Evolutionary conservation across 352 stramenopile species (phyloP), one percentile per base, ranked within the genome.

Genomic region (Thalassiosira hispida): DNA sequence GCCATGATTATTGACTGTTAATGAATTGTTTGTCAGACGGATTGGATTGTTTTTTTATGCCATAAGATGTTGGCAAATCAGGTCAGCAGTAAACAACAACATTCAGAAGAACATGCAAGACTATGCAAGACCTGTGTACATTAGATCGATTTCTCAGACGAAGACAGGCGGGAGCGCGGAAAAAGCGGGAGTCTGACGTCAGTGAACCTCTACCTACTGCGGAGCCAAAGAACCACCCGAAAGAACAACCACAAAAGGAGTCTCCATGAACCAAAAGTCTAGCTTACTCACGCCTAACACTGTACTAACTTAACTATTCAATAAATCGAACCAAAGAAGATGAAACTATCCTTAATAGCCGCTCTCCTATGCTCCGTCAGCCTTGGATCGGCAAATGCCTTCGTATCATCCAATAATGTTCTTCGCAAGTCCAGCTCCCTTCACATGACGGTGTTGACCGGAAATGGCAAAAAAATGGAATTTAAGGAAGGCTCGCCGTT

Each of bases 401-500:
- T 86, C 49, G 22, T 81, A n/a, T 9, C 46, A 9, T 51, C 51
- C 20, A 73, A 57, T 23, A 68, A 59, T 64, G 11, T 9, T 38
- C 18, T 56, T 57, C 55, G 22, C 8, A 57, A 61, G n/a, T 80
- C 57, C 6, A 61, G 67, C 4, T 60, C 66, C 23, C 52, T 92
- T 20, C 55, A 85, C 8, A 92, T 92, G 87, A 93, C 87, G 22
- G 49, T 91, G 7, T 59, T 93, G 20, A 84, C 85, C 1, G 81
- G 83, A 27, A 77, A 76, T 16, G 70, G 73, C 6, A 90, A 93
- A 56, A 93, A 90, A 57, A 83, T 87, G 40, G 73, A 93, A 18
- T 81, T 91, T 31, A 80, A 82, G 33, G 60, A 83, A 27, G 87
- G 87, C 9, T 78, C 71, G 31, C 76, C 87, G 22, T 38, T 93